Evolutionary conservation across 2,329 filamentous ascomycete genomes (phyloP).

Genomic region (Erysiphe neolycopersici): DNA sequence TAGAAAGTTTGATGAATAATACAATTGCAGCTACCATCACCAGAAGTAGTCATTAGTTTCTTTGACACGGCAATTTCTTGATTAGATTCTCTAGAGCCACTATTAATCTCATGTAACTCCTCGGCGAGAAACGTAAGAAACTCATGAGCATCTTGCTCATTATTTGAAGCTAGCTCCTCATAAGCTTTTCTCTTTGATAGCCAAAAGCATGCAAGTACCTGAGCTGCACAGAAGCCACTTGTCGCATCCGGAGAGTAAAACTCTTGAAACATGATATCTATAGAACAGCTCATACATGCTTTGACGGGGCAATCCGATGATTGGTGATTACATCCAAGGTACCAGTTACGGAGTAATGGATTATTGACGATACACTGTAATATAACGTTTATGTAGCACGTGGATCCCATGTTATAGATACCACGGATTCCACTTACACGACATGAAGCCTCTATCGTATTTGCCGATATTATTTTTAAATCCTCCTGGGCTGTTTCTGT

Average conservation of each 20-base stretch:
- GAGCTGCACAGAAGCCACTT: slow-evolving; percentile 72
- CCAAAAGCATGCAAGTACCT: slow-evolving; percentile 75
- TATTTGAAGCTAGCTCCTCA: slow-evolving; percentile 60
- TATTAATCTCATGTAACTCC: slow-evolving; percentile 59
- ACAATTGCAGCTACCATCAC: slow-evolving; percentile 36
- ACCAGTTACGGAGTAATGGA: slow-evolving; percentile 72
- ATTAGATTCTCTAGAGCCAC: slow-evolving; percentile 21
- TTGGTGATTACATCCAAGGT: slow-evolving; percentile 72
- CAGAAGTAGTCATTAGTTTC: slow-evolving; percentile 5
- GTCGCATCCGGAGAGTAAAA: slow-evolving; percentile 50
- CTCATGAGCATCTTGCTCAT: slow-evolving; percentile 90
- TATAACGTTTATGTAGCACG: slow-evolving; percentile 94
- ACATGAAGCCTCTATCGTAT: slow-evolving; percentile 58
- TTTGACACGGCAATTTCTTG: slow-evolving; percentile 8
- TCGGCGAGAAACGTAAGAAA: slow-evolving; percentile 92
- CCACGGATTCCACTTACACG: slow-evolving; percentile 69
- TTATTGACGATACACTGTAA: slow-evolving; percentile 87
- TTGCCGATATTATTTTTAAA: slow-evolving; percentile 46
- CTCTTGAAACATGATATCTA: slow-evolving; percentile 49
- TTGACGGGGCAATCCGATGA: slow-evolving; percentile 36
- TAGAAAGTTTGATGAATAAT: slow-evolving; percentile 90
- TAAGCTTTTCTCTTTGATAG: slow-evolving; percentile 50
- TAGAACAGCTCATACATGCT: slow-evolving; percentile 40
- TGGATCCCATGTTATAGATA: slow-evolving; percentile 94
- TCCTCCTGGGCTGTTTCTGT: slow-evolving; percentile 40